Conservation (phyloP, 345 rosid genomes). For the Raphanus raphanistrum region DNA sequence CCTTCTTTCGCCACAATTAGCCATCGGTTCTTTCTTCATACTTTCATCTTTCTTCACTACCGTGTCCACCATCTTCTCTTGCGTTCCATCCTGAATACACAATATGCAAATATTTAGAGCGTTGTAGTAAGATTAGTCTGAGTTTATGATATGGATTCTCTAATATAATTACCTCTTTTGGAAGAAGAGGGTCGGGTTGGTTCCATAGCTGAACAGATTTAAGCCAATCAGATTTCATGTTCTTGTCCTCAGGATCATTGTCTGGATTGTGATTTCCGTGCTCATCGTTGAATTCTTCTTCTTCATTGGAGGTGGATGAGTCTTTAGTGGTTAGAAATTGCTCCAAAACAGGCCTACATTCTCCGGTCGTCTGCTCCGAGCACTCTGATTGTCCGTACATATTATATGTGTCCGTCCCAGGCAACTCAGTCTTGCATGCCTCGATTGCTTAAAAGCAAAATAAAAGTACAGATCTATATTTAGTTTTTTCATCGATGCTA, state of each 20-base stretch:
- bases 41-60: constrained; percentile 67
- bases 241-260: constrained; percentile 45
- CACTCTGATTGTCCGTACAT: constrained; percentile 71
- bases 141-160: background rate
- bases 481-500: background rate
- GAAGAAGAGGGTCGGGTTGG: constrained; percentile 57
- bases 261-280: constrained; percentile 32
- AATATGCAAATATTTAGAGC: background rate
- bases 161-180: constrained; percentile 49
- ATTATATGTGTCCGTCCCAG: constrained; percentile 56
- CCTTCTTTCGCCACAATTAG: constrained; percentile 38
- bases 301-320: constrained; percentile 32
- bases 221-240: constrained; percentile 91
- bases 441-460: constrained; percentile 64
- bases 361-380: constrained; percentile 82
- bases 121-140: background rate
- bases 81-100: constrained; percentile 13
- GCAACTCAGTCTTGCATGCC: constrained; percentile 68
- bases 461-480: background rate
- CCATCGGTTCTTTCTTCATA: constrained; percentile 39
- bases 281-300: constrained; percentile 46
- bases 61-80: constrained; percentile 37
- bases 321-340: constrained; percentile 74
- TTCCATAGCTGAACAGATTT: constrained; percentile 95
- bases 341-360: constrained; percentile 67